phyloP scores from a whole-genome alignment of 2,329 filamentous ascomycete species.

The Lasiodiplodia citricola region DNA sequence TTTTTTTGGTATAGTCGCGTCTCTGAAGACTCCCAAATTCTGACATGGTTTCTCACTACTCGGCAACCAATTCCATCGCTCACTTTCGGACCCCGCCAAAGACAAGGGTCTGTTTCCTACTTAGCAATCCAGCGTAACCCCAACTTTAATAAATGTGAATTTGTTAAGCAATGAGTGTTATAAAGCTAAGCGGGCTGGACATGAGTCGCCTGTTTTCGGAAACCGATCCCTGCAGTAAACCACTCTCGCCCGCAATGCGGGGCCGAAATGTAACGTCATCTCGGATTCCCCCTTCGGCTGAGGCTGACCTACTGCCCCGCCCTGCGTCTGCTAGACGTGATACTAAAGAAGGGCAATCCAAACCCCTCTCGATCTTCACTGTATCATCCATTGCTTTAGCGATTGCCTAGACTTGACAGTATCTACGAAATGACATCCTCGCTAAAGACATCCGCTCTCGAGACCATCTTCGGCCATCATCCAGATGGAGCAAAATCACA shows the following conservation, averaged over 20 bases:
- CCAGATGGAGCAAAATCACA: not conserved
- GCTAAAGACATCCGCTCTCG: not conserved
- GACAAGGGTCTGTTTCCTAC: too few relatives aligned
- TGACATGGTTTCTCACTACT: too few relatives aligned
- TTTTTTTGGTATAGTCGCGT: too few relatives aligned
- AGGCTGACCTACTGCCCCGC: not conserved
- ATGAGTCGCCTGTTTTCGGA: not conserved
- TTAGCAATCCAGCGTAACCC: too few relatives aligned
- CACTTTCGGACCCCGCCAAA: too few relatives aligned
- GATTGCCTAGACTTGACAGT: not conserved
- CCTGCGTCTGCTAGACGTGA: not conserved
- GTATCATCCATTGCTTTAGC: not conserved
- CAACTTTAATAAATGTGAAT: too few relatives aligned
- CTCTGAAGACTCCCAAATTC: not conserved
- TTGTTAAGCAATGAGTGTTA: too few relatives aligned
- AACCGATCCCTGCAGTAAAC: not conserved
- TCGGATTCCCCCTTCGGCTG: conserved; percentile 18
- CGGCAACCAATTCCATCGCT: too few relatives aligned
- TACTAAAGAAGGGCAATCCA: not conserved
- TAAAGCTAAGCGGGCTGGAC: not conserved
- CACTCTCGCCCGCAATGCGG: conserved; percentile 12
- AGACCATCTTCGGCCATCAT: not conserved
- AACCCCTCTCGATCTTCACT: not conserved
- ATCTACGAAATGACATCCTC: not conserved
- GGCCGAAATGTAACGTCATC: conserved; percentile 18